phyloP scores from a whole-genome alignment of 148 eudicot species.

The Dysphania ambrosioides region DNA sequence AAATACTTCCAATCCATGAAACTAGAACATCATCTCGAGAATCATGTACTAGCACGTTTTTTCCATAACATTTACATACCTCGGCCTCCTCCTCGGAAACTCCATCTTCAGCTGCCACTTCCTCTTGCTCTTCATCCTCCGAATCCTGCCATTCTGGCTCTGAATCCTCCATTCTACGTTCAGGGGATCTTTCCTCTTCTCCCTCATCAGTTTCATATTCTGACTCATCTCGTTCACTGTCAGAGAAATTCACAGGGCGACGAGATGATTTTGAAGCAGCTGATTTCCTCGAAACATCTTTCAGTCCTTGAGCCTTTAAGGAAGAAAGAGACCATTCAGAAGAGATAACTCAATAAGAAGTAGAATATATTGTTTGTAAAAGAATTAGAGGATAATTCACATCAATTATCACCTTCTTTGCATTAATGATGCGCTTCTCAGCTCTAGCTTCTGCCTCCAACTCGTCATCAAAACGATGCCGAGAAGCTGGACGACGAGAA shows the following conservation, averaged over 20 bases:
- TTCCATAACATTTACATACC: constrained; percentile 58
- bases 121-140: constrained; percentile 59
- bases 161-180: constrained; percentile 54
- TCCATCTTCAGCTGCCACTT: constrained; percentile 58
- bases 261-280: constrained; percentile 58
- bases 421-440: constrained; percentile 83
- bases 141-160: constrained; percentile 76
- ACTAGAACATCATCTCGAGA: background rate
- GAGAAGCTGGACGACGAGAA: constrained; percentile 57
- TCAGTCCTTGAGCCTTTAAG: constrained; percentile 48
- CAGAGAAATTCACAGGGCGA: constrained; percentile 72
- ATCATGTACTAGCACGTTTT: background rate
- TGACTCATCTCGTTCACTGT: constrained; percentile 87
- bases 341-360: background rate
- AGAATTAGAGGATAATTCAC: background rate
- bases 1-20: background rate
- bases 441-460: constrained; percentile 90
- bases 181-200: constrained; percentile 66
- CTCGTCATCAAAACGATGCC: constrained; percentile 77
- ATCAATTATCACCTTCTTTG: constrained; percentile 61
- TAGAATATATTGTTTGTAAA: background rate
- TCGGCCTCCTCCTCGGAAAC: constrained; percentile 84
- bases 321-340: background rate
- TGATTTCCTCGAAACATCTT: constrained; percentile 59
- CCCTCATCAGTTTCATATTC: constrained; percentile 98